A percentile compares a stretch with the other conserved stretches of the same genome.
Conservation (phyloP, 1,139 yeast species). For the Kodamaea ohmeri region DNA sequence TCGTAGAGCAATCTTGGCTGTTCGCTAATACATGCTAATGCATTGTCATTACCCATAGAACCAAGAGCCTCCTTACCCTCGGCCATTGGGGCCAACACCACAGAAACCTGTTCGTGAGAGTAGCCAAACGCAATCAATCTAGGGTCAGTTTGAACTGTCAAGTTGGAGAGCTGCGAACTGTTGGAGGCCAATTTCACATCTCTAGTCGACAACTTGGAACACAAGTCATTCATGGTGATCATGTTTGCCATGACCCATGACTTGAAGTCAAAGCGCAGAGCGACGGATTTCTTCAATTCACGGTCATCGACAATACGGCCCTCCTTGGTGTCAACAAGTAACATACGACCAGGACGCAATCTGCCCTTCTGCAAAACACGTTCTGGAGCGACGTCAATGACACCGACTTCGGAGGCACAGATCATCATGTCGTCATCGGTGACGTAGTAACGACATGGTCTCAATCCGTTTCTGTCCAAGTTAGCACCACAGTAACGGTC, state of each 20-base stretch:
- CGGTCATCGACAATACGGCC: slow-evolving; percentile 93
- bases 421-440: slow-evolving; percentile 94
- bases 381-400: slow-evolving; percentile 82
- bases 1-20: slow-evolving; percentile 90
- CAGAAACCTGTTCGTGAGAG: slow-evolving; percentile 84
- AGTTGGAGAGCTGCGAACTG: slow-evolving; percentile 17
- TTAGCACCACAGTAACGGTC: slow-evolving; percentile 98
- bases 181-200: slow-evolving; percentile 33
- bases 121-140: slow-evolving; percentile 85
- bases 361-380: slow-evolving; percentile 87
- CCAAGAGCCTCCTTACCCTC: slow-evolving; percentile 94
- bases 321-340: slow-evolving; percentile 88
- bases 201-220: slow-evolving; percentile 54
- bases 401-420: slow-evolving; percentile 98
- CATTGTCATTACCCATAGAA: slow-evolving; percentile 97
- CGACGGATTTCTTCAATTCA: slow-evolving; percentile 76
- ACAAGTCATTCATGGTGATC: slow-evolving; percentile 76
- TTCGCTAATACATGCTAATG: slow-evolving; percentile 92
- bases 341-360: slow-evolving; percentile 94
- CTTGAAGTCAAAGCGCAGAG: slow-evolving; percentile 88
- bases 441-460: slow-evolving; percentile 97
- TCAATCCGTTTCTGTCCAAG: slow-evolving; percentile 92
- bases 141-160: slow-evolving; percentile 73
- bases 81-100: slow-evolving; percentile 92
- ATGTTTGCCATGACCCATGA: slow-evolving; percentile 89